phyloP scores from a whole-genome alignment of 192 early-diverging fungal species.

The Coemansia biformis region DNA sequence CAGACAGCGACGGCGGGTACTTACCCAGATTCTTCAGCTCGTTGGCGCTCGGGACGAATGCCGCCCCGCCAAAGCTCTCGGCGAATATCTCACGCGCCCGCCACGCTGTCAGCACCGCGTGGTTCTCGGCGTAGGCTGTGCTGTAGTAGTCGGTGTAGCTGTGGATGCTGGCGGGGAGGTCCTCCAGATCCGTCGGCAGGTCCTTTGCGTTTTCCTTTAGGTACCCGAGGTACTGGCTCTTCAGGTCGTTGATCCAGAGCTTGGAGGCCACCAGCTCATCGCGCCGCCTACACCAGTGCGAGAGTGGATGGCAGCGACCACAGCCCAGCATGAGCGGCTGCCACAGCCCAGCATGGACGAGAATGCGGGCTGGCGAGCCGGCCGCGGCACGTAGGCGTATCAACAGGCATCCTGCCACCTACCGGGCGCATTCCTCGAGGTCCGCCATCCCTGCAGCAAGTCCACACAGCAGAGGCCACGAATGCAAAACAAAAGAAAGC shows the following conservation, averaged over 20 bases:
- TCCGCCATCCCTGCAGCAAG: constrained; percentile 17
- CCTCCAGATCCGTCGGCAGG: constrained; percentile 33
- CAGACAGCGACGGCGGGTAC: no score
- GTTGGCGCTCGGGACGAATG: constrained; percentile 35
- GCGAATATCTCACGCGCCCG: constrained; percentile 37
- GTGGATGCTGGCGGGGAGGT: constrained; percentile 36
- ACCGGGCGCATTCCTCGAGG: constrained; percentile 33
- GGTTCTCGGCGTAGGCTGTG: constrained; percentile 33
- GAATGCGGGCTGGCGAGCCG: no score
- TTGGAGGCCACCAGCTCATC: constrained; percentile 39
- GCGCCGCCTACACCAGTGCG: constrained; percentile 38
- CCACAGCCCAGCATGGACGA: no score
- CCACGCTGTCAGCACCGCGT: constrained; percentile 28
- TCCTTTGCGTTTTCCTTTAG: constrained; percentile 22
- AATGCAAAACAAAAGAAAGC: background rate
- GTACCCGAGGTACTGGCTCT: constrained; percentile 37
- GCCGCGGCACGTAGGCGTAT: no score
- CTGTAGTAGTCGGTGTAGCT: constrained; percentile 33
- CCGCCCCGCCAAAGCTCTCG: constrained; percentile 34
- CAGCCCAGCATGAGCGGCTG: no score
- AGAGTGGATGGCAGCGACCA: no score
- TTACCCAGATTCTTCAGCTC: constrained; percentile 43
- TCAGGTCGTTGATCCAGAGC: constrained; percentile 43
- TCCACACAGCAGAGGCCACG: no score
- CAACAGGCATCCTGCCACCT: constrained; percentile 11